Evolutionary conservation across 352 stramenopile species (phyloP).

Genomic region (Globisporangium apiculatum): DNA sequence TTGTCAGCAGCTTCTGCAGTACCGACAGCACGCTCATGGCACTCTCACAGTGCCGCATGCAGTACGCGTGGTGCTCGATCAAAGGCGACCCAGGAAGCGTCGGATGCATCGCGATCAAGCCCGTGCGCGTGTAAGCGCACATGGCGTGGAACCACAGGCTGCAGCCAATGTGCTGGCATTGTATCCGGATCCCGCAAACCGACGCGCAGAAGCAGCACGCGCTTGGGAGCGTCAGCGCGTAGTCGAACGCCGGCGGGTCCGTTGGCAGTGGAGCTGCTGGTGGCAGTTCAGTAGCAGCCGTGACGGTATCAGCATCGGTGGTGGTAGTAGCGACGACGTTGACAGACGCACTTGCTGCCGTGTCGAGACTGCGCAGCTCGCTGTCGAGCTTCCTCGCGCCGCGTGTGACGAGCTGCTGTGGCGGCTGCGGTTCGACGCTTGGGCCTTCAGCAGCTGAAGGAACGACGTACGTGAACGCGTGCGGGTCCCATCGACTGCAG

Average conservation of each 20-base stretch:
- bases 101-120: constrained; percentile 23
- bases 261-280: constrained; percentile 2
- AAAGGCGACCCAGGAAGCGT: constrained; percentile 14
- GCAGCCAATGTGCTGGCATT: constrained; percentile 51
- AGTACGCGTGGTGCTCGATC: constrained; percentile 54
- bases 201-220: constrained; percentile 50
- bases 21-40: constrained; percentile 34
- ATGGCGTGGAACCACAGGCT: constrained; percentile 54
- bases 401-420: constrained; percentile 1
- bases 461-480: constrained; percentile 8
- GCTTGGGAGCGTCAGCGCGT: constrained; percentile 10
- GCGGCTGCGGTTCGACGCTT: not conserved
- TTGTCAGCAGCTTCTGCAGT: constrained; percentile 44
- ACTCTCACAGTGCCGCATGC: constrained; percentile 42
- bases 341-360: not conserved
- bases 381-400: not conserved
- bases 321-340: not conserved
- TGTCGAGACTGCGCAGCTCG: not conserved
- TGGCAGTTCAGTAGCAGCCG: not conserved
- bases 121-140: constrained; percentile 35
- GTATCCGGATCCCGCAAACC: constrained; percentile 32
- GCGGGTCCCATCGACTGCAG: constrained; percentile 45
- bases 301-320: not conserved
- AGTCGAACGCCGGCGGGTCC: constrained; percentile 9
- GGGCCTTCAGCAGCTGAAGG: not conserved